Base-by-base conservation (phyloP, 2,329 filamentous ascomycete species). In the Aureobasidium sp. region DNA sequence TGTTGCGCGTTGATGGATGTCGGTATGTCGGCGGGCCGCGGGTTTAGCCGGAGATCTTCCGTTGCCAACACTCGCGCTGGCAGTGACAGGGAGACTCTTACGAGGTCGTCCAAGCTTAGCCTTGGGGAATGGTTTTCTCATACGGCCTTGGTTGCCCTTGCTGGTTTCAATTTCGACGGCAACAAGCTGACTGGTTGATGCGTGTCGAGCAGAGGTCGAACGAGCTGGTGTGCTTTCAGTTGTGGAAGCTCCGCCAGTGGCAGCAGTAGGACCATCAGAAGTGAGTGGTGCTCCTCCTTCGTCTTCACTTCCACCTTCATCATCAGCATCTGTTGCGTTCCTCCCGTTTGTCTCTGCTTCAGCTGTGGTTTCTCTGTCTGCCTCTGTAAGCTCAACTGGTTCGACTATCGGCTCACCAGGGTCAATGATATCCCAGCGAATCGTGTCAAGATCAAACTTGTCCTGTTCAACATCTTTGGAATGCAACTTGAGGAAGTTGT, bases 371-470 rank as follows among this genome's bases (percentile, higher is more conserved):
- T 73, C 70, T 9, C 70, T 68, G 29, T 73, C 71, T 48, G 72
- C 72, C 56, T 74, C 72, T 9, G 51, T 60, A 13, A 32, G 2
- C 20, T 59, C 57, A 3, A 17, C 20, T 12, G 44, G 57, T 46
- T 60, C 57, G 7, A 44, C 15, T 15, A 63, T 44, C 39, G 80
- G 80, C 8, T 76, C 75, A 41, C 79, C 81, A 26, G 82, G 82
- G 68, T 87, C 85, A 26, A 87, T 78, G 3, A 85, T 65, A 68
- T 86, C 82, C 85, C 85, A 87, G 61, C 79, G 76, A 53, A 87
- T 79, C 0, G 83, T 86, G 36, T 75, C 78, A 13, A 87, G 72
- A 69, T 87, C 83, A 6, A 79, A 76, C 10, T 71, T 70, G 53
- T 66, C 63, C 10, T 71, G 69, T 47, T 79, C 75, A 5, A 85